A percentile compares a stretch with the other conserved stretches of the same genome.
phyloP scores from a whole-genome alignment of 2,329 filamentous ascomycete genomes.

The Xylaria sp. region DNA sequence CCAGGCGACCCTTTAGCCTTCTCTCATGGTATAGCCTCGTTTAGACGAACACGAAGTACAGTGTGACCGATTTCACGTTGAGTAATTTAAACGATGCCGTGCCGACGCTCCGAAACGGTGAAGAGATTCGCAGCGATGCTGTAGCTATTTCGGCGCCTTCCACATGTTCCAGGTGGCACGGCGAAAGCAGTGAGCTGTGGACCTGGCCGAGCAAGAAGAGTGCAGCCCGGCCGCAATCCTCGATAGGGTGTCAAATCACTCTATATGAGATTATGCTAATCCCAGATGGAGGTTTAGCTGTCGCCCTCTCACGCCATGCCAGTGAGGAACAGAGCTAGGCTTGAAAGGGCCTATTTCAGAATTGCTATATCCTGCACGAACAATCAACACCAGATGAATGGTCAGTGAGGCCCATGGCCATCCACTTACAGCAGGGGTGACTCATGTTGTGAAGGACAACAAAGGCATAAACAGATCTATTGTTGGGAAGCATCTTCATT shows the following conservation, averaged over 20 bases:
- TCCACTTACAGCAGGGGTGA: slow-evolving; percentile 8
- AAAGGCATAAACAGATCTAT: slow-evolving; percentile 1
- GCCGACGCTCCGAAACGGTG: no score
- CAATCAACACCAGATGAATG: slow-evolving; percentile 16
- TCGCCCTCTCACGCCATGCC: slow-evolving; percentile 1
- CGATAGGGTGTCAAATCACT: no score
- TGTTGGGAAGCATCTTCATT: slow-evolving; percentile 14
- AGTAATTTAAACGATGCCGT: not conserved
- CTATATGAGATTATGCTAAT: not conserved
- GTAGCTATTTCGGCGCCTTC: not conserved
- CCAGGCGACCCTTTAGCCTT: no score
- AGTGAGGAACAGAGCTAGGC: not conserved
- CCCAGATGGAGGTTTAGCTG: no score
- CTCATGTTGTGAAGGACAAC: not conserved
- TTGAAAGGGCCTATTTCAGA: not conserved
- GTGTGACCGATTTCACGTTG: not conserved
- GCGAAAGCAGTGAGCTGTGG: not conserved
- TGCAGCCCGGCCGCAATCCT: not conserved
- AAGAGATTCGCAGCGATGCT: not conserved
- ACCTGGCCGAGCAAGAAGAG: not conserved
- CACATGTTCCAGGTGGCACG: slow-evolving; percentile 3
- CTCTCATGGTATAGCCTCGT: no score
- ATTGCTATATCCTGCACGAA: slow-evolving; percentile 6
- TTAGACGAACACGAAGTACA: no score
- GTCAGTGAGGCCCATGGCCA: not conserved